These are phyloP conservation scores for Malassezia sympodialis DNA, from an alignment of 1,284 basidiomycete genomes.

Conservation along the genomic window DNA sequence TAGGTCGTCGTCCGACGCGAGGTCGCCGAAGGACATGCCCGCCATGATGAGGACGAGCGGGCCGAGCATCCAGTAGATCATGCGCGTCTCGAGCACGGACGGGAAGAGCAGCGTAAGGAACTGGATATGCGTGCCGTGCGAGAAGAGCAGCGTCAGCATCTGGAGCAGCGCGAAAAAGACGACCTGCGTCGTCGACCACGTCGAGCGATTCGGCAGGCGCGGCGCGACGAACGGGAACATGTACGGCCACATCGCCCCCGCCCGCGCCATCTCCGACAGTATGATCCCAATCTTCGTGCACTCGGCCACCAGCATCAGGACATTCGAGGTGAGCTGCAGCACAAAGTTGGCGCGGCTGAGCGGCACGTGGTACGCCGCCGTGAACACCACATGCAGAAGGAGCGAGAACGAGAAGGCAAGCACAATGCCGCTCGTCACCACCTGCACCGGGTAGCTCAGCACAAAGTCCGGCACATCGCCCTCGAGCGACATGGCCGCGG, in stretches of 20 bases:
- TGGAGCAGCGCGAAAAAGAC: constrained; percentile 81
- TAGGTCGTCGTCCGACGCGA: constrained; percentile 51
- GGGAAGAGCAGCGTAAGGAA: constrained; percentile 93
- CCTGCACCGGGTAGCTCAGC: constrained; percentile 79
- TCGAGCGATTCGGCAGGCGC: constrained; percentile 60
- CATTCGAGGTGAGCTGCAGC: constrained; percentile 72
- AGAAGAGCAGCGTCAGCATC: constrained; percentile 56
- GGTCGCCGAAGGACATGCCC: constrained; percentile 70
- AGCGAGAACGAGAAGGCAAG: constrained; percentile 78
- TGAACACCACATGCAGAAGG: constrained; percentile 83
- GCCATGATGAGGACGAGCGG: constrained; percentile 78
- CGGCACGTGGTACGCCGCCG: constrained; percentile 88
- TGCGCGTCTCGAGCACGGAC: constrained; percentile 73
- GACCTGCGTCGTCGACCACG: constrained; percentile 62
- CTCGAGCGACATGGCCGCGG: neutral
- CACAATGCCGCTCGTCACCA: constrained; percentile 75
- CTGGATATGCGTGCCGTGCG: constrained; percentile 75
- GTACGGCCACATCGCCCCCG: constrained; percentile 76
- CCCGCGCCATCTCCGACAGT: constrained; percentile 56
- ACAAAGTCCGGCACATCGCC: constrained; percentile 50
- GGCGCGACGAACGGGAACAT: constrained; percentile 85
- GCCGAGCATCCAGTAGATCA: constrained; percentile 77
- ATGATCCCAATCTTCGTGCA: constrained; percentile 53
- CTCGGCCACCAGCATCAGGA: constrained; percentile 57
- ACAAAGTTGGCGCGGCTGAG: constrained; percentile 82